Conservation (phyloP, 2,329 filamentous ascomycete genomes). For the Cladophialophora yegresii region DNA sequence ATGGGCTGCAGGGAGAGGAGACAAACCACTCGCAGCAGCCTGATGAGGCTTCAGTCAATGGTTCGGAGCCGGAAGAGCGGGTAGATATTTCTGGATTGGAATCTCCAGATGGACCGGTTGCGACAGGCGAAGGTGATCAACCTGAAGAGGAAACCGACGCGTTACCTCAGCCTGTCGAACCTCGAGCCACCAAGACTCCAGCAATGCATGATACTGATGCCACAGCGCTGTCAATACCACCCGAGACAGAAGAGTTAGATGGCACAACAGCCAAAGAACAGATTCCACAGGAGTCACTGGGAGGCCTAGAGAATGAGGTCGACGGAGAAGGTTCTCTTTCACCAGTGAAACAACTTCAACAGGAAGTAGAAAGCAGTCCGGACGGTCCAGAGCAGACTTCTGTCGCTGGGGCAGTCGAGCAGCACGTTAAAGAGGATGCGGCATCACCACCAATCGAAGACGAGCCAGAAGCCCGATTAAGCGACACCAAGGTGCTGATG, state of each 20-base stretch:
- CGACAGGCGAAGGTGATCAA: background rate
- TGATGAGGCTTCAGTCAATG: background rate
- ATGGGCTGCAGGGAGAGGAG: constrained; percentile 1
- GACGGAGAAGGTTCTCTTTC: background rate
- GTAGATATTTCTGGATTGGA: background rate
- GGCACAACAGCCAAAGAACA: background rate
- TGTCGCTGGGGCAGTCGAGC: background rate
- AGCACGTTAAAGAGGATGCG: background rate
- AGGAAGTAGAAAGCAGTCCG: background rate
- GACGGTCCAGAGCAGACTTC: background rate
- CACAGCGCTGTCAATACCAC: background rate
- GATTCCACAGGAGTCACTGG: background rate
- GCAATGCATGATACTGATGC: background rate
- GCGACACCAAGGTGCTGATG: background rate
- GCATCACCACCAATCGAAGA: background rate
- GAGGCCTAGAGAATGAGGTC: background rate
- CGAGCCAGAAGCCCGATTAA: background rate
- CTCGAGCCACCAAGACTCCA: background rate
- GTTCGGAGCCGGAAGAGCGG: background rate
- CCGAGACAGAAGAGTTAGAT: background rate
- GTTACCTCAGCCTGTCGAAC: background rate
- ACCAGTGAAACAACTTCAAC: background rate
- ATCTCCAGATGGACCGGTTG: background rate
- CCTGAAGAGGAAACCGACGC: background rate
- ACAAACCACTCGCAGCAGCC: background rate